phyloP scores from a whole-genome alignment of 75 land plant genomes.

The Gnetum montanum region DNA sequence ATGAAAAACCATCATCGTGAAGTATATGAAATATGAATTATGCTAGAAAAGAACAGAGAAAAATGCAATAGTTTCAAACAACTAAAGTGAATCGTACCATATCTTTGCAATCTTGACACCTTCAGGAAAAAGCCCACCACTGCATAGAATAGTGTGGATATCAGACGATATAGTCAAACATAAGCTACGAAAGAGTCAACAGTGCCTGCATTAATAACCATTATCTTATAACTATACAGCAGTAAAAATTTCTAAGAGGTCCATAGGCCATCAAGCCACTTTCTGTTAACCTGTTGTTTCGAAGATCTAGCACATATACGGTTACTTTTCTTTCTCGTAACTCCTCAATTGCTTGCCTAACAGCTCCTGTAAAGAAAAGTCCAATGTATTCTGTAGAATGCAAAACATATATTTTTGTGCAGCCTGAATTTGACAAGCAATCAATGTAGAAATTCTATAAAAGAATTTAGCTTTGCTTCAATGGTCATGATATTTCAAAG shows the following conservation, averaged over 20 bases:
- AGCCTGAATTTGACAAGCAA: no score
- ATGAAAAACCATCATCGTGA: no score
- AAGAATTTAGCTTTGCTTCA: neutral
- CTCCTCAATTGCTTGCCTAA: conserved; percentile 72
- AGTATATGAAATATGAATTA: no score
- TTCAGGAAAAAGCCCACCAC: conserved; percentile 98
- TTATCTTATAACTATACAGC: no score
- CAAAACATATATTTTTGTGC: no score
- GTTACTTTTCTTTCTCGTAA: conserved; percentile 59
- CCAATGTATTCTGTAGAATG: no score
- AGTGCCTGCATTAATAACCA: no score
- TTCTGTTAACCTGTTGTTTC: conserved; percentile 78
- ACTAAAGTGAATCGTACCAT: conserved; percentile 77
- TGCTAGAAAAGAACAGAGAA: no score
- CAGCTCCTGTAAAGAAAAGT: conserved; percentile 59
- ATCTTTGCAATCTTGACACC: conserved; percentile 92
- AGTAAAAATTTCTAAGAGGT: no score
- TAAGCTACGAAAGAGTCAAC: neutral
- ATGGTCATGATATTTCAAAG: neutral
- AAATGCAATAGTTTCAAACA: no score
- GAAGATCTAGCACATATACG: conserved; percentile 83
- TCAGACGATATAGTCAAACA: no score
- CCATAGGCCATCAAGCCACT: neutral
- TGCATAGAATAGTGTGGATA: conserved; percentile 27
- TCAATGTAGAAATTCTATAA: no score